Base-by-base conservation (phyloP, 2,329 filamentous ascomycete genomes). In the Paraconiothyrium brasiliense region DNA sequence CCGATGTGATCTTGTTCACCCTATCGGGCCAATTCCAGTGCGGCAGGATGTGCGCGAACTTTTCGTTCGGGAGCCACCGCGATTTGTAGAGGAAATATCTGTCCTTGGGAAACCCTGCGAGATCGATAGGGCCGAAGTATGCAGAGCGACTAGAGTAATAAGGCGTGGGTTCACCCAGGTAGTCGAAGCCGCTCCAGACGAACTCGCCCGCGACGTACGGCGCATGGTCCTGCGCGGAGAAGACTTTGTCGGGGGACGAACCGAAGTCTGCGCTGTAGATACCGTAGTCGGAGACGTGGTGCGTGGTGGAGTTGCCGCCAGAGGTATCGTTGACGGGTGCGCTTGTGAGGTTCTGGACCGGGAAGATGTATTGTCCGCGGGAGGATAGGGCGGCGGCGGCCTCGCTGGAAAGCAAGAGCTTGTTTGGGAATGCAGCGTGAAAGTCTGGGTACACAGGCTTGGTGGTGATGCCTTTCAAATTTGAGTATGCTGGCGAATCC, bases 31-130 rank as follows among this genome's bases (percentile, higher is more conserved):
- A 87, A 20, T 77, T 86, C 85, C 85, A 87, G 67, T 86, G 85
- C 2, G 85, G 85, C 0, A 86, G 78, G 24, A 87, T 82, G 64
- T 86, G 84, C 4, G 83, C 84, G 72, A 82, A 80, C 1, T 65
- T 72, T 0, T 84, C 58, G 20, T 84, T 80, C 0, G 84, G 77
- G 2, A 80, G 75, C 85, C 85, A 87, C 8, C 83, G 80, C 0
- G 84, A 72, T 67, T 86, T 85, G 62, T 87, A 87, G 5, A 87
- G 67, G 63, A 80, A 86, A 71, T 82, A 87, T 0, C 85, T 77
- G 62, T 87, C 85, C 71, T 87, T 87, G 58, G 77, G 79, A 72
- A 87, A 87, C 0, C 85, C 85, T 0, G 85, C 85, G 10, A 87
- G 75, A 59, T 87, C 85, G 35, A 87, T 79, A 59, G 87, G 86